Evolutionary conservation across 495 filamentous ascomycete species (phyloP), one percentile per base, ranked within the genome.

Genomic region (Talaromyces stipitatus): DNA sequence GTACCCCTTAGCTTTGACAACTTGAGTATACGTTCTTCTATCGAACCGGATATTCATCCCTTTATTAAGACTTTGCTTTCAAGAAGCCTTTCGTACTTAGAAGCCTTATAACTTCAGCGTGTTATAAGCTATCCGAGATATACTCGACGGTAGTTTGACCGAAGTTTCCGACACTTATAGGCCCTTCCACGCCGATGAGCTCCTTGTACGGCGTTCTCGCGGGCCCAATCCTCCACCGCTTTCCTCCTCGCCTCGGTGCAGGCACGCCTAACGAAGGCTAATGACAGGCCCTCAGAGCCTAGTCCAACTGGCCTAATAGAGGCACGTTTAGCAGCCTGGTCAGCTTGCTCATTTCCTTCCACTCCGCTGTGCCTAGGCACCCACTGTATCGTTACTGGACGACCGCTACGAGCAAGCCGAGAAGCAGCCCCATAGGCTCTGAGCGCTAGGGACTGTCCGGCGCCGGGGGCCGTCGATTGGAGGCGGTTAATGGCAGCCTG

Each of bases 401-500:
- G 23, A 18, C 55, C 47, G 2, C 27, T 32, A 10, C 1, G 4
- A 2, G 11, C 10, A 1, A 58, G 55, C 11, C 20, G 2, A 1
- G 14, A 3, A 2, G 46, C 55, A 0, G 43, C 38, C 7, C 2
- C 11, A 8, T 51, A 29, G 12, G 55, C 55, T 26, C 45, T 30
- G 6, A 58, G 41, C 0, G 55, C 29, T 26, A 50, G 29, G 27
- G 7, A 1, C 12, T 58, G 46, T 6, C 55, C 46, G 3, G 18
- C 1, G 1, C 45, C 55, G 1, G 55, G 24, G 1, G 41, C 0
- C 1, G 27, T 26, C 2, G 32, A 10, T 24, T 58, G 24, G 2
- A 58, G 30, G 3, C 55, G 45, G 6, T 12, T 58, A 6, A 58
- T 58, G 5, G 55, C 55, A 5, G 3, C 29, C 30, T 58, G 55